Conservation (phyloP, 169 alveolate genomes). For the Plasmodium coatneyi region DNA sequence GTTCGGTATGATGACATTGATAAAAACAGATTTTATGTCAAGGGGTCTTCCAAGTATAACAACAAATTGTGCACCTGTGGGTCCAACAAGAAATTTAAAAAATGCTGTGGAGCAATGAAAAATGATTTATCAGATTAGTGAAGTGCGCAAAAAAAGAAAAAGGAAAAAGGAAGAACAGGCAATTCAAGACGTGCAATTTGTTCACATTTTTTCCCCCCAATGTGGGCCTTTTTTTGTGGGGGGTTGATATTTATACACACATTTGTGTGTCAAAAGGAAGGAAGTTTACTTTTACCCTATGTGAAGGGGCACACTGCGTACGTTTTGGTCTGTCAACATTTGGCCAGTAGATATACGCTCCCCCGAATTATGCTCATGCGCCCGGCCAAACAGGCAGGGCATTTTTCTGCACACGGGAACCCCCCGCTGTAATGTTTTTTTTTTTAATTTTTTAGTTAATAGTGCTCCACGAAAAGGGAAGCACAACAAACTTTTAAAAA, state of each 20-base stretch:
- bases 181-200: not conserved
- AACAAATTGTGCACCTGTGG: constrained; percentile 66
- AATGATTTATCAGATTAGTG: constrained; percentile 32
- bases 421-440: not conserved
- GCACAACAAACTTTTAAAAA: not conserved
- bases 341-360: not conserved
- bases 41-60: constrained; percentile 65
- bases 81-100: constrained; percentile 53
- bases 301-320: not conserved
- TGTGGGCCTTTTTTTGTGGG: not conserved
- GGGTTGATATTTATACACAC: not conserved
- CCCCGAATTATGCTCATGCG: not conserved
- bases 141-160: not conserved
- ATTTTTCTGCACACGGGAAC: not conserved
- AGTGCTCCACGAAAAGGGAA: not conserved
- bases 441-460: not conserved
- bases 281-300: not conserved
- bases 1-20: constrained; percentile 40
- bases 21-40: constrained; percentile 25
- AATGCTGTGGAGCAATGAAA: constrained; percentile 46
- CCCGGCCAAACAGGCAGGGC: not conserved
- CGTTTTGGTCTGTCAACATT: not conserved
- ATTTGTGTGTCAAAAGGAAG: not conserved
- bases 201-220: not conserved
- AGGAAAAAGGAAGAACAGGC: not conserved